Evolutionary conservation across 306 rosid genomes (phyloP).

Genomic region (Astragalus glycyphyllos): DNA sequence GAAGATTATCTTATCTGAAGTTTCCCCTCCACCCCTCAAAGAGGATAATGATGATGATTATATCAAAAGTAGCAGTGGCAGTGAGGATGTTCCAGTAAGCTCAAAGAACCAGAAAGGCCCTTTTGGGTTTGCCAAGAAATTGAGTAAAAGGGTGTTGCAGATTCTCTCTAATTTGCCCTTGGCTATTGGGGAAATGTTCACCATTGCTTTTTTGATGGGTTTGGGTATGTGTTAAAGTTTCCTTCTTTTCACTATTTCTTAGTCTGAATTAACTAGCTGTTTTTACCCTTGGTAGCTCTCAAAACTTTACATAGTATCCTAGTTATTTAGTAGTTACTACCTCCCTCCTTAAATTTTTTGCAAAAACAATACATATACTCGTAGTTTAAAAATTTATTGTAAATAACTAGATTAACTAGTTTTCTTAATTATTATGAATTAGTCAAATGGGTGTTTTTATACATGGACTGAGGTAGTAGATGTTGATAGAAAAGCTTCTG

Average conservation of each 20-base stretch:
- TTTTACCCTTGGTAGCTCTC: background rate
- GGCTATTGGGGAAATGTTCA: constrained; percentile 96
- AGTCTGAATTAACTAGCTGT: constrained; percentile 3
- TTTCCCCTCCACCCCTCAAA: constrained; percentile 65
- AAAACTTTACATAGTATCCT: background rate
- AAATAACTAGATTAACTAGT: too few relatives aligned
- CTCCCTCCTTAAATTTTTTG: too few relatives aligned
- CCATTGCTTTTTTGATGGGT: constrained; percentile 82
- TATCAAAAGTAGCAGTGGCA: constrained; percentile 38
- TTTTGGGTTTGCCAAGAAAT: constrained; percentile 51
- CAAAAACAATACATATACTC: too few relatives aligned
- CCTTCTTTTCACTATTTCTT: constrained; percentile 22
- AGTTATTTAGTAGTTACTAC: background rate
- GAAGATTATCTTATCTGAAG: constrained; percentile 78
- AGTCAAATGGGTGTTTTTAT: too few relatives aligned
- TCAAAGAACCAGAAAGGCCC: constrained; percentile 47
- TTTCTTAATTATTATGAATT: too few relatives aligned
- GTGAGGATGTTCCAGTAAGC: constrained; percentile 44
- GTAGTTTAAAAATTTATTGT: too few relatives aligned
- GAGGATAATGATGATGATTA: constrained; percentile 49
- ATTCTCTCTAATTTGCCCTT: constrained; percentile 85
- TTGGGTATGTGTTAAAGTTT: constrained; percentile 56
- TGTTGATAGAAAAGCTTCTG: background rate
- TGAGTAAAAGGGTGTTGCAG: constrained; percentile 63
- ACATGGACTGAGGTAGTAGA: background rate